A percentile compares a stretch with the other conserved stretches of the same genome.
phyloP scores from a whole-genome alignment of 2,329 filamentous ascomycete species.

The Colletotrichum cordylinicola region DNA sequence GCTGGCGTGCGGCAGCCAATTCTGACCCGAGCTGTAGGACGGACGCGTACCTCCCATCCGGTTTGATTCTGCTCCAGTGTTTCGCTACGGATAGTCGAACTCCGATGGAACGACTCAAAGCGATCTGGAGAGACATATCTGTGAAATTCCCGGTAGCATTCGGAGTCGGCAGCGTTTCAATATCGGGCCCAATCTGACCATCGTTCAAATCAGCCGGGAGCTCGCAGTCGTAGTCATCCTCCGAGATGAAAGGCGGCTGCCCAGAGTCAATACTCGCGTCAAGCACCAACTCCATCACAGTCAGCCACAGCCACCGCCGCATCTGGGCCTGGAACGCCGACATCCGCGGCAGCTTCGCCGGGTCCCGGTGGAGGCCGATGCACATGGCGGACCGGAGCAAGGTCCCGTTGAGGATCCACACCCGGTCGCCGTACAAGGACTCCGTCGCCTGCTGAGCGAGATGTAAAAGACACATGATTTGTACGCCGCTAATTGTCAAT shows the following conservation, averaged over 20 bases:
- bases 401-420: constrained; percentile 34
- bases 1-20: constrained; percentile 43
- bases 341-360: constrained; percentile 29
- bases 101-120: constrained; percentile 47
- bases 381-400: constrained; percentile 35
- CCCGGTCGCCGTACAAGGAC: constrained; percentile 25
- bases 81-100: constrained; percentile 48
- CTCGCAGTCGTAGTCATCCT: constrained; percentile 54
- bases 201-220: constrained; percentile 58
- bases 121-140: constrained; percentile 55
- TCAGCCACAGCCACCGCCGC: constrained; percentile 36
- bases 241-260: constrained; percentile 45
- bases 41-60: constrained; percentile 48
- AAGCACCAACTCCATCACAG: constrained; percentile 20
- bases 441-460: constrained; percentile 27
- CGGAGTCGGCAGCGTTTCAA: constrained; percentile 22
- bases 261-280: background rate
- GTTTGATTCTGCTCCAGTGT: constrained; percentile 51
- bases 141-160: constrained; percentile 38
- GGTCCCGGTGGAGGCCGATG: constrained; percentile 39
- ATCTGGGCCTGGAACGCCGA: constrained; percentile 32
- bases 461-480: constrained; percentile 33
- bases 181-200: constrained; percentile 47
- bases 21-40: constrained; percentile 50
- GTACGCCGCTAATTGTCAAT: constrained; percentile 30